Evolutionary conservation across 306 rosid genomes (phyloP).

Genomic region (Rubus parviflorus): DNA sequence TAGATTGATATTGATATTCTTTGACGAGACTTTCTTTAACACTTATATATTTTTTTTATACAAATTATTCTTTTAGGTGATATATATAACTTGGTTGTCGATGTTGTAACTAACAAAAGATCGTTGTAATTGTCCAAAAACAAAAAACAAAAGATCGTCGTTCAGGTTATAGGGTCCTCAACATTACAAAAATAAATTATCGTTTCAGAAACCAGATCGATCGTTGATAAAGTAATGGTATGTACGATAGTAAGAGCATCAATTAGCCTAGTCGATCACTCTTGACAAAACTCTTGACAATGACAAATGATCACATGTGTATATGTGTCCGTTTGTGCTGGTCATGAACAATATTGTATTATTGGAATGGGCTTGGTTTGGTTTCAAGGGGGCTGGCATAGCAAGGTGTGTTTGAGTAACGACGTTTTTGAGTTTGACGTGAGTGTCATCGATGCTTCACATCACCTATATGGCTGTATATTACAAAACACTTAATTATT

Average conservation of each 20-base stretch:
- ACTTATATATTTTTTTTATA: not conserved
- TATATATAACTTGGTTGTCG: not conserved
- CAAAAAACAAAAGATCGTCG: not conserved
- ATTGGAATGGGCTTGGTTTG: not conserved
- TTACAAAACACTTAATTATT: not conserved
- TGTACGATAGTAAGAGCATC: not conserved
- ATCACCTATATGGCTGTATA: not conserved
- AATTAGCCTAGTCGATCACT: not conserved
- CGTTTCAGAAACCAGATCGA: not conserved
- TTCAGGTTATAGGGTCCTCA: too few species aligned
- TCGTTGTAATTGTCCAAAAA: not conserved
- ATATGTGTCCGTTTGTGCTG: not conserved
- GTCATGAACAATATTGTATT: not conserved
- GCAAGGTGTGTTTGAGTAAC: not conserved
- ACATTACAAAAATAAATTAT: not conserved
- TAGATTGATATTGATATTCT: too few species aligned
- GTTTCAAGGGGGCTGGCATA: not conserved
- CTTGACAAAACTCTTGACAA: not conserved
- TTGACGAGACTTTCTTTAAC: too few species aligned
- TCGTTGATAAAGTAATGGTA: not conserved
- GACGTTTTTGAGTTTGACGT: not conserved
- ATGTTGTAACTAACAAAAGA: not conserved
- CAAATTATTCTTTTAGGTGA: not conserved
- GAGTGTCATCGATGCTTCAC: not conserved
- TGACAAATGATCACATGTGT: constrained; percentile 5